A percentile compares a stretch with the other conserved stretches of the same genome.
phyloP scores from a whole-genome alignment of 2,329 filamentous ascomycete species.

The Escovopsis sp. region DNA sequence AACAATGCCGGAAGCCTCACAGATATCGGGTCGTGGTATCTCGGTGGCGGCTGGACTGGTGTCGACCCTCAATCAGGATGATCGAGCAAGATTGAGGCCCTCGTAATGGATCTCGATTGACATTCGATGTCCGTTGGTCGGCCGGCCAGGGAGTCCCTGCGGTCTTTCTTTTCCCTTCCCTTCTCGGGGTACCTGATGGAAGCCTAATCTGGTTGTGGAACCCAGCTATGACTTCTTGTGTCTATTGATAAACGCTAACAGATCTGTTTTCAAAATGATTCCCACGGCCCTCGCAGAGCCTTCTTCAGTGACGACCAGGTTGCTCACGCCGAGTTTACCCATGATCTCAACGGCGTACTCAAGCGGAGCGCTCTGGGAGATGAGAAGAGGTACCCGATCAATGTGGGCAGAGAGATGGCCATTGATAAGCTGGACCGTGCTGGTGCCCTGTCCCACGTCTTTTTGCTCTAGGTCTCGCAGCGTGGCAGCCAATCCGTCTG shows the following conservation, averaged over 20 bases:
- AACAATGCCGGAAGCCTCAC: constrained; percentile 54
- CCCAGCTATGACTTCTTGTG: no score
- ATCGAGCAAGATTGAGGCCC: background rate
- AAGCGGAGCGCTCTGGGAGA: constrained; percentile 37
- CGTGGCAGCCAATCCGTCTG: constrained; percentile 37
- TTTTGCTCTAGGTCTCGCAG: constrained; percentile 21
- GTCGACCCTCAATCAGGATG: constrained; percentile 18
- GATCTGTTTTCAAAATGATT: constrained; percentile 40
- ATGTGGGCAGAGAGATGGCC: constrained; percentile 31
- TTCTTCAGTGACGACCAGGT: constrained; percentile 38
- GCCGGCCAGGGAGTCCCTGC: background rate
- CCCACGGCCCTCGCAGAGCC: constrained; percentile 34
- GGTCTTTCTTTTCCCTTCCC: background rate
- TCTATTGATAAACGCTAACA: no score
- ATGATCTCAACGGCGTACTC: constrained; percentile 48
- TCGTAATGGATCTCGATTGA: background rate
- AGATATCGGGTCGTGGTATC: constrained; percentile 63
- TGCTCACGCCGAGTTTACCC: constrained; percentile 38
- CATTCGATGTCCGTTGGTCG: no score
- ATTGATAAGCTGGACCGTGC: constrained; percentile 16
- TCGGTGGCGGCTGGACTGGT: constrained; percentile 39
- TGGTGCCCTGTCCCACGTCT: constrained; percentile 4
- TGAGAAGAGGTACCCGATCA: constrained; percentile 36
- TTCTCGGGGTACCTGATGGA: background rate
- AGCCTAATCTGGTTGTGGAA: no score